Base-by-base conservation (phyloP, 2,329 filamentous ascomycete species). In the Fusarium floridanum region DNA sequence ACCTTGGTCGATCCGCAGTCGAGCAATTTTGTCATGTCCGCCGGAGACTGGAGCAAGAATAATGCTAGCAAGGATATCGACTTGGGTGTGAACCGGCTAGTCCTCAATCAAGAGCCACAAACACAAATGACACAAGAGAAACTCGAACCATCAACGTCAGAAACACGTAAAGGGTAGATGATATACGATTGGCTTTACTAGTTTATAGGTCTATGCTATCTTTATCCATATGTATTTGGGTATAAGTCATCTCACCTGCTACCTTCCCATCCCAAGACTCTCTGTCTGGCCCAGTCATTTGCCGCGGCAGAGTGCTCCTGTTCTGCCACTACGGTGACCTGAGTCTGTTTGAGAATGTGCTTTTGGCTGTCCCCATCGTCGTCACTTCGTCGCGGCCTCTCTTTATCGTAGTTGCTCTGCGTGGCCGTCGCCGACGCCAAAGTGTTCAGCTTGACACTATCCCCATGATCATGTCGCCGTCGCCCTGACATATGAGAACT, bases 321-420 rank as follows among this genome's bases (percentile, higher is more conserved):
- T 29, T 60, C 56, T 4, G 65, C 39, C 9, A 45, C 39, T 5
- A 68, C 57, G 20, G 61, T 64, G 4, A 77, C 75, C 11, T 72
- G 71, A 5, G 72, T 77, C 14, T 76, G 71, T 61, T 77, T 77
- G 5, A 77, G 50, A 20, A 77, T 77, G 17, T 73, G 71, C 55
- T 77, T 76, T 22, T 77, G 75, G 41, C 75, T 77, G 20, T 76
- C 71, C 3, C 64, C 67, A 20, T 77, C 75, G 11, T 76, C 75
- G 10, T 74, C 57, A 11, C 75, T 75, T n/a, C 67, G 70, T 2
- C 48, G 64, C 2, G 55, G 12, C 10, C 62, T 62, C 1, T 72
- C 64, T 0, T 67, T 57, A 14, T 67, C 59, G 6, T 50, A 73
- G 6, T 61, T 48, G 6, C 63, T 36, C 0, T 67, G 39, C 11